Base-by-base conservation (phyloP, 768 basidiomycete genomes). In the Inosperma sp. region DNA sequence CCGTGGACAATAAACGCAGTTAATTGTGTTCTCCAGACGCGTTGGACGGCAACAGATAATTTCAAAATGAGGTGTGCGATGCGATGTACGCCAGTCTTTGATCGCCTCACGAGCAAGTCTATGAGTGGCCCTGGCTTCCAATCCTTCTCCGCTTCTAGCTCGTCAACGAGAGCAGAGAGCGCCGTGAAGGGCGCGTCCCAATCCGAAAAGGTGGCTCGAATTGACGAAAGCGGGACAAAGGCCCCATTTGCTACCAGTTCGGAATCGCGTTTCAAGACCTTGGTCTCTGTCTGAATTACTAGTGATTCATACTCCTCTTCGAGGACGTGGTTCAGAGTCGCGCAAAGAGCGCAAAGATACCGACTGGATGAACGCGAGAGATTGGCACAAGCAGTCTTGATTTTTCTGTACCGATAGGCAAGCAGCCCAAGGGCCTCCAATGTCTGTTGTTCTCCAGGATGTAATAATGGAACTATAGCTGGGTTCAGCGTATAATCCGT, bases 171-270 rank as follows among this genome's bases (percentile, higher is more conserved):
- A 7, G 77, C 70, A 41, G 77, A 74, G 23, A 96, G 75, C 4
- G 87, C 80, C 29, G 82, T 81, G 41, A 96, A 72, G 12, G 91
- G 91, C 7, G 88, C 84, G 58, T 92, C 88, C 93, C 93, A 96
- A 65, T 81, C 81, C 6, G 88, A 79, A 65, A 95, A 93, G 14
- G 78, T 81, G 9, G 93, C 88, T 47, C 87, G 81, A 53, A 96
- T 69, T 5, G 84, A 84, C 0, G 93, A 88, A 26, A 96, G 72
- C 3, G 93, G 92, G 4, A 96, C 91, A 62, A 87, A 93, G 4
- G 86, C 84, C 7, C 83, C 82, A 50, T 77, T 77, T n/a, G 81
- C 86, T 27, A 94, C 92, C 21, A 93, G 76, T 45, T 72, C 77
- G 12, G 84, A 73, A 62, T 94, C 91, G 39, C 86, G 81, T 30